Base-by-base conservation (phyloP, 352 stramenopile genomes). In the Thalassiosira hispida region DNA sequence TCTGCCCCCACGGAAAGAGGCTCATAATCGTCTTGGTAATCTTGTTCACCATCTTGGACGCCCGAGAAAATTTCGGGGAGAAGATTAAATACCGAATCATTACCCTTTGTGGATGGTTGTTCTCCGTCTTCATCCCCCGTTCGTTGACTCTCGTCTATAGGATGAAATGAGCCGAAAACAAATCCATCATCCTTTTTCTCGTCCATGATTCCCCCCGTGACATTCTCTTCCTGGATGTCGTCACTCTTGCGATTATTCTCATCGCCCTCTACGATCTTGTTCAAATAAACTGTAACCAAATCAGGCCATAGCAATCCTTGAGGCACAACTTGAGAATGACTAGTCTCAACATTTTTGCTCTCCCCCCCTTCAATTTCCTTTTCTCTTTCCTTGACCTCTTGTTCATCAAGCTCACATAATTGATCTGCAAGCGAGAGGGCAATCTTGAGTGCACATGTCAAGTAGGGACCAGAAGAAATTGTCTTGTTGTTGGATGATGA, bases 381-480 rank as follows among this genome's bases (percentile, higher is more conserved):
- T 25, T 35, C 38, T 55, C 9, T 22, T 25, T 68, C 60, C 6
- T 33, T 33, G 3, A 31, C 38, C 25, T 16, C 40, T 1, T 49
- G 2, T 38, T 59, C 44, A 31, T 71, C 62, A 3, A 23, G 1
- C 42, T 55, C 1, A 20, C 62, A 61, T 20, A 71, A 14, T 42
- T 71, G 62, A 16, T 20, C 25, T 14, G 62, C 62, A 12, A 71
- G 38, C 14, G 46, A 60, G 23, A 20, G 29, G 44, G 25, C 62
- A 25, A 71, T 23, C 29, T 42, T 60, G 7, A 71, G 44, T 42
- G 62, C 62, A 40, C 11, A 27, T 4, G 9, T 71, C 4, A 71
- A 18, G 40, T 20, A 49, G 2, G 9, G 5, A 20, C n/a, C 40
- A 1, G 40, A 49, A 16, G 40, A 49, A 20, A 49, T 3, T 18